Conservation (phyloP, 257 asterid genomes). For the Plectranthus barbatus region DNA sequence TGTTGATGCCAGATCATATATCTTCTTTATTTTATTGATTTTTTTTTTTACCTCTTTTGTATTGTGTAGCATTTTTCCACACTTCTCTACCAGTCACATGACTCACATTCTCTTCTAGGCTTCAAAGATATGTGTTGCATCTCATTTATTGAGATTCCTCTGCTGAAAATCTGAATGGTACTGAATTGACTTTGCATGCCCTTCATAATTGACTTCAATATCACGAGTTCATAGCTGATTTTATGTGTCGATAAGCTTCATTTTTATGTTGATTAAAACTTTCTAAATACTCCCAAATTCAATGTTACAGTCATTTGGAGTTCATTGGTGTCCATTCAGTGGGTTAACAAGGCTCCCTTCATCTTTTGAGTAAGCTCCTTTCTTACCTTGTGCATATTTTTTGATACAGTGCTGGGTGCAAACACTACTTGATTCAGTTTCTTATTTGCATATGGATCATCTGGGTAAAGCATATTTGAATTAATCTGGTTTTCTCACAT, state of each 20-base stretch:
- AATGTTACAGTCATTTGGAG: constrained; percentile 75
- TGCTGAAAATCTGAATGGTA: too few species aligned
- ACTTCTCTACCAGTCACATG: too few species aligned
- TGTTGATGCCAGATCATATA: neutral
- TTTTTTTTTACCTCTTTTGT: too few species aligned
- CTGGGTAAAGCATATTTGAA: neutral
- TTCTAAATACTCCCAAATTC: constrained; percentile 16
- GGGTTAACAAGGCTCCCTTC: constrained; percentile 71
- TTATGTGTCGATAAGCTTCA: neutral
- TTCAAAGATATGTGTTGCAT: too few species aligned
- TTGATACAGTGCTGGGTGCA: neutral
- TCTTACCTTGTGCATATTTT: neutral
- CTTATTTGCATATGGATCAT: neutral
- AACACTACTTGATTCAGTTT: neutral
- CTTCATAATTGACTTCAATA: neutral
- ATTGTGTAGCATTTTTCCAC: too few species aligned
- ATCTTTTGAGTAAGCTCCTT: constrained; percentile 64
- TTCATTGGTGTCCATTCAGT: constrained; percentile 90
- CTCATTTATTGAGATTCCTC: too few species aligned
- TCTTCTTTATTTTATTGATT: too few species aligned
- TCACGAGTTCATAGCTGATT: neutral
- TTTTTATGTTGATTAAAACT: neutral
- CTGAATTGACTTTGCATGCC: neutral
- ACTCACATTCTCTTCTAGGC: too few species aligned
- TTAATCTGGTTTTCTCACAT: neutral